Percentiles rank a stretch among this genome's conserved stretches.
These are phyloP conservation scores for Aplosporella prunicola DNA, from an alignment of 2,329 filamentous ascomycete genomes.

Conservation along the genomic window DNA sequence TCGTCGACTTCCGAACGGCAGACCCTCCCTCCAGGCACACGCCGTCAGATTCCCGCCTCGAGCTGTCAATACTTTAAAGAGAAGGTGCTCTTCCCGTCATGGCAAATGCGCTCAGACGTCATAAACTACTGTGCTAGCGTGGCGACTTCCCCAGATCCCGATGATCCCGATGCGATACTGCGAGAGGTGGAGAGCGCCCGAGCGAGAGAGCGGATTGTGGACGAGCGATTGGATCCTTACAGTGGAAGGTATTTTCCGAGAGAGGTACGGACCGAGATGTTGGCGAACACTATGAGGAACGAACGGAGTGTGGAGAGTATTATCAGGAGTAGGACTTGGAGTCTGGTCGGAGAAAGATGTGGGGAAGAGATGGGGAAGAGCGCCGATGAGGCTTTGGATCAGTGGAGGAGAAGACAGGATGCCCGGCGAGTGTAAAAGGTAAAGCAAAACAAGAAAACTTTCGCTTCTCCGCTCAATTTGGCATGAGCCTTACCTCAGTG, in stretches of 20 bases:
- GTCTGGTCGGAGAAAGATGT: constrained; percentile 66
- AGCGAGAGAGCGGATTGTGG: constrained; percentile 63
- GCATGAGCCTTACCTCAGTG: no score
- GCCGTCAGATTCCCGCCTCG: constrained; percentile 46
- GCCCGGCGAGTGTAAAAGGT: no score
- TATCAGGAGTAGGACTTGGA: constrained; percentile 74
- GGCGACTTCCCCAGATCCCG: constrained; percentile 75
- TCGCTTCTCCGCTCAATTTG: no score
- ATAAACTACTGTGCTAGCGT: constrained; percentile 84
- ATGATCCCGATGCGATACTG: constrained; percentile 67
- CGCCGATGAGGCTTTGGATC: constrained; percentile 25
- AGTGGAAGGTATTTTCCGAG: constrained; percentile 69
- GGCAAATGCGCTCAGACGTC: constrained; percentile 74
- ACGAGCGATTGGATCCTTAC: constrained; percentile 90
- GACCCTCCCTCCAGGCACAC: constrained; percentile 38
- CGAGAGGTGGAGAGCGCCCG: constrained; percentile 61
- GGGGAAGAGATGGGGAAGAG: constrained; percentile 42
- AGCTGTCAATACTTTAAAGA: constrained; percentile 67
- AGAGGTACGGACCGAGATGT: constrained; percentile 69
- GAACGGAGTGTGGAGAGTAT: constrained; percentile 71
- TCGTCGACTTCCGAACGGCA: constrained; percentile 59
- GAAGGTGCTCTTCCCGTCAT: constrained; percentile 73
- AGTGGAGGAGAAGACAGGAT: constrained; percentile 19
- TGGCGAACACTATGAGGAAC: constrained; percentile 64
- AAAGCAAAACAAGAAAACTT: no score